Conservation (phyloP, 2,329 filamentous ascomycete genomes). For the Neopestalotiopsis sp. region DNA sequence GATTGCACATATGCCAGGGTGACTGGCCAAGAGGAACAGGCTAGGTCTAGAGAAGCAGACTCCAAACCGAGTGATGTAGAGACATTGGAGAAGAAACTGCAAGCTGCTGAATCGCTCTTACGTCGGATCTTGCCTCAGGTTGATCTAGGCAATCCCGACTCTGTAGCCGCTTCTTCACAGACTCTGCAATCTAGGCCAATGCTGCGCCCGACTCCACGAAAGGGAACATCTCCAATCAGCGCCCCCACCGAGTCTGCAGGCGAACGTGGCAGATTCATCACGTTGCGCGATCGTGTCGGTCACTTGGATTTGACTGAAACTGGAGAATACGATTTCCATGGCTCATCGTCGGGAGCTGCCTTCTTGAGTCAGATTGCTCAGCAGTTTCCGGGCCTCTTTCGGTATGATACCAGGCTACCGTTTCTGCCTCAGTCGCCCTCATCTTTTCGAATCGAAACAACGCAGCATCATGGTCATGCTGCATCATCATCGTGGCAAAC, state of each 20-base stretch:
- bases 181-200: neutral
- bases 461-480: neutral
- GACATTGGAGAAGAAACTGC: constrained; percentile 15
- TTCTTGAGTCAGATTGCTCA: constrained; percentile 21
- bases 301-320: constrained; percentile 20
- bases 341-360: constrained; percentile 21
- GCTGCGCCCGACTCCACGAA: neutral
- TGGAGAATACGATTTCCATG: constrained; percentile 22
- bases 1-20: neutral
- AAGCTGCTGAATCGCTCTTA: constrained; percentile 19
- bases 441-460: neutral
- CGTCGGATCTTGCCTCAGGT: constrained; percentile 10
- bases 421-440: constrained; percentile 17
- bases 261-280: constrained; percentile 12
- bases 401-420: constrained; percentile 21
- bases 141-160: neutral
- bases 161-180: neutral
- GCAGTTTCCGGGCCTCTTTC: constrained; percentile 20
- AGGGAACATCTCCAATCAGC: neutral
- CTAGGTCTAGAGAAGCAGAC: neutral
- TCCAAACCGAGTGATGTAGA: neutral
- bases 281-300: constrained; percentile 13
- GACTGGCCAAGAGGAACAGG: neutral
- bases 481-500: constrained; percentile 2
- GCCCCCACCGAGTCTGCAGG: neutral